These are phyloP conservation scores for Ascoidea rubescens DNA, from an alignment of 805 yeast genomes.

Conservation along the genomic window DNA sequence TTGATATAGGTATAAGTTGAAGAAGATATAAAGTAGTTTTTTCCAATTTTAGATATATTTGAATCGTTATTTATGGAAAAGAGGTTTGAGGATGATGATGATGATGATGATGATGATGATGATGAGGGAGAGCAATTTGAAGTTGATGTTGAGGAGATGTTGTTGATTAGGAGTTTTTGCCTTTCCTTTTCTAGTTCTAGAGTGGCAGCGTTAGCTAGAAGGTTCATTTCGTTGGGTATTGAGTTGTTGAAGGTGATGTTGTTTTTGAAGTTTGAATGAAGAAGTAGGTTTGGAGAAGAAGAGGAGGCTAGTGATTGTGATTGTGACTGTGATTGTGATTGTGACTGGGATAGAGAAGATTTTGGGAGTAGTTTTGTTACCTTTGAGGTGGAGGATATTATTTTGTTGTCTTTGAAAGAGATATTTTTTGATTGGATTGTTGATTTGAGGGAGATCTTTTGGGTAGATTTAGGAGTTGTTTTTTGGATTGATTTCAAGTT, in stretches of 20 bases:
- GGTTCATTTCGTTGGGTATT: conserved; percentile 13
- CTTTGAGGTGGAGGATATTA: neutral
- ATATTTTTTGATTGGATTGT: neutral
- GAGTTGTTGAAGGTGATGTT: neutral
- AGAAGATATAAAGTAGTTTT: no score
- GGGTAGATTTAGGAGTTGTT: neutral
- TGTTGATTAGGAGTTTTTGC: conserved; percentile 1
- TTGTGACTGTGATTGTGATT: neutral
- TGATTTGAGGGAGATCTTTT: neutral
- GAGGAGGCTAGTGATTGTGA: no score
- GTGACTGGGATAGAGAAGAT: neutral
- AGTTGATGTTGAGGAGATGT: no score
- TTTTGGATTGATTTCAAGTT: neutral
- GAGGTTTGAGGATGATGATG: neutral
- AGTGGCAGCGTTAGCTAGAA: conserved; percentile 18
- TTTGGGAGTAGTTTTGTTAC: no score
- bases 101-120: neutral
- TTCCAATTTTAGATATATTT: no score
- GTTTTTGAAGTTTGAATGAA: no score
- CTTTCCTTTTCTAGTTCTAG: conserved; percentile 17
- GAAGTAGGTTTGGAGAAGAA: no score
- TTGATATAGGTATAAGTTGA: no score
- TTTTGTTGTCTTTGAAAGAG: neutral
- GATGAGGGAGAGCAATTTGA: no score
- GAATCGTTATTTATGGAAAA: neutral